Evolutionary conservation across 169 alveolate species (phyloP).

Genomic region (Cryptosporidium parvum): DNA sequence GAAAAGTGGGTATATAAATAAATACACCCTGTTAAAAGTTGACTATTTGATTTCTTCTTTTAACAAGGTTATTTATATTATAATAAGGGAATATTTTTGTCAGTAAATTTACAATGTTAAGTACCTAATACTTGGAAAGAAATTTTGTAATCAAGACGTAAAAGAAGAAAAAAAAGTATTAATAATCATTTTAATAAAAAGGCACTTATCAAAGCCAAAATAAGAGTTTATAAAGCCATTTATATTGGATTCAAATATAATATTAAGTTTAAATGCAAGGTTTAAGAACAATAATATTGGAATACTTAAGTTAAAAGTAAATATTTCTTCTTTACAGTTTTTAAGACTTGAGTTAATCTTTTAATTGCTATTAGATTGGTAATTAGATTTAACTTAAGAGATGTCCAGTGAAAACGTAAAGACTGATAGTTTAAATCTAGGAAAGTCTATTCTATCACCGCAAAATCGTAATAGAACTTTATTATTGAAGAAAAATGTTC

Average conservation of each 20-base stretch:
- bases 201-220: background rate
- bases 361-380: background rate
- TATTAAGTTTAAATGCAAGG: background rate
- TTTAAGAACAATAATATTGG: background rate
- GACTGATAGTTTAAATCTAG: constrained; percentile 4
- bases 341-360: background rate
- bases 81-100: background rate
- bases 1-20: background rate
- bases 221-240: background rate
- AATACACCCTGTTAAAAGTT: constrained; percentile 15
- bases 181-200: background rate
- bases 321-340: background rate
- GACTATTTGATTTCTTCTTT: background rate
- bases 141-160: background rate
- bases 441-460: constrained; percentile 56
- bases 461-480: constrained; percentile 45
- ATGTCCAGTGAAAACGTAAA: constrained; percentile 53
- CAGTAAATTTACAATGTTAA: background rate
- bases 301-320: background rate
- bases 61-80: background rate
- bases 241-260: background rate
- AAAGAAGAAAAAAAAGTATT: no score
- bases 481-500: constrained; percentile 14
- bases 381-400: background rate
- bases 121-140: background rate